phyloP scores from a whole-genome alignment of 1,139 yeast genomes.

The Yamadazyma triangularis region DNA sequence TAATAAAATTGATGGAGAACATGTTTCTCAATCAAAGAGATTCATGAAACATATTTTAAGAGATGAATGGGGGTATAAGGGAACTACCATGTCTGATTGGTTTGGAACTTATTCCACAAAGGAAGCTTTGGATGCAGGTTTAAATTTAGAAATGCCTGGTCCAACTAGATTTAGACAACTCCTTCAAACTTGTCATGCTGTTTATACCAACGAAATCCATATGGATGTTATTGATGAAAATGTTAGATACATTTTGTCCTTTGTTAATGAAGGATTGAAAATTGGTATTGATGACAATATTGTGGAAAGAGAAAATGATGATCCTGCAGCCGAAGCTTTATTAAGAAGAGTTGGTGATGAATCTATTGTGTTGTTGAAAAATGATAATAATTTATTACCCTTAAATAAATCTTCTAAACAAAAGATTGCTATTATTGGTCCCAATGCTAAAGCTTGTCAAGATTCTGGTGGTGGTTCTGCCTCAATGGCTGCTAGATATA shows the following conservation, averaged over 20 bases:
- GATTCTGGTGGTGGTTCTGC: conserved; percentile 40
- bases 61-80: conserved; percentile 54
- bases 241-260: conserved; percentile 40
- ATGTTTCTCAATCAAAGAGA: conserved; percentile 43
- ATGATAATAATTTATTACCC: conserved; percentile 42
- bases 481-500: conserved; percentile 26
- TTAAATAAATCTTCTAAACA: conserved; percentile 23
- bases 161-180: conserved; percentile 44
- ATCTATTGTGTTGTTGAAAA: conserved; percentile 49
- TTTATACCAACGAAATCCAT: conserved; percentile 27
- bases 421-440: conserved; percentile 34
- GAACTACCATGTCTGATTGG: conserved; percentile 61
- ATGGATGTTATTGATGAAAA: conserved; percentile 36
- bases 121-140: conserved; percentile 49
- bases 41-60: conserved; percentile 44
- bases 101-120: conserved; percentile 51
- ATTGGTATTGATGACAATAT: conserved; percentile 42
- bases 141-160: conserved; percentile 65
- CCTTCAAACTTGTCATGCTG: conserved; percentile 33
- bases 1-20: conserved; percentile 56
- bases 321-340: conserved; percentile 38
- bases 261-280: conserved; percentile 39
- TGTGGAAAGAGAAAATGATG: conserved; percentile 36
- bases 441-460: conserved; percentile 29
- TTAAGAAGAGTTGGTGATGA: conserved; percentile 49